These are phyloP conservation scores for Cyclotella atomus DNA, from an alignment of 108 stramenopile species.

Conservation along the genomic window DNA sequence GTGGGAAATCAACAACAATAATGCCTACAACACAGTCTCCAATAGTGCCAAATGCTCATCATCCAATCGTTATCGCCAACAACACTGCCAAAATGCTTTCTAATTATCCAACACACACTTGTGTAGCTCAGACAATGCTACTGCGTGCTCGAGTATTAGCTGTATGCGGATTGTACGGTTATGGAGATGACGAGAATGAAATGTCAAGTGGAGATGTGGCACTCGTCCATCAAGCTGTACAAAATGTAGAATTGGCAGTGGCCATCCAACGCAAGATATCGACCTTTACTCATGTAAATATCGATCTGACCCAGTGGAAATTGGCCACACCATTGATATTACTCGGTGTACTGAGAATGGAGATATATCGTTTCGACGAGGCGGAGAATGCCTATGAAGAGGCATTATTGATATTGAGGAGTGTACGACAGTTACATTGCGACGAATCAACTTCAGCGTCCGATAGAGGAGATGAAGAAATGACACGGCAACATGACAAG, in stretches of 20 bases:
- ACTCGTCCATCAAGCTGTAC: constrained; percentile 40
- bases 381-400: constrained; percentile 44
- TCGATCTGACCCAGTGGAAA: constrained; percentile 16
- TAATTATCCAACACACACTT: constrained; percentile 44
- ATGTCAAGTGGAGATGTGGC: constrained; percentile 5
- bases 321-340: constrained; percentile 41
- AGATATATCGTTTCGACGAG: constrained; percentile 30
- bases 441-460: constrained; percentile 7
- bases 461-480: constrained; percentile 16
- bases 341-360: constrained; percentile 34
- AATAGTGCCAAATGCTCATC: constrained; percentile 4
- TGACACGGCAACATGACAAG: constrained; percentile 2
- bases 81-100: constrained; percentile 34
- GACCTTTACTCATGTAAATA: constrained; percentile 7
- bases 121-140: constrained; percentile 45
- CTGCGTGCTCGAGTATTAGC: constrained; percentile 46
- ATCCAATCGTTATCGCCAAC: constrained; percentile 38
- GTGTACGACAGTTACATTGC: constrained; percentile 8
- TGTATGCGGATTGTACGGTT: constrained; percentile 36
- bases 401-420: constrained; percentile 31
- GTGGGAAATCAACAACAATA: background rate
- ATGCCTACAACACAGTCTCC: background rate
- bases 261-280: constrained; percentile 44
- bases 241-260: constrained; percentile 48
- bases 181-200: background rate